phyloP scores from a whole-genome alignment of 1,284 basidiomycete genomes.

The Apiotrichum gracile region DNA sequence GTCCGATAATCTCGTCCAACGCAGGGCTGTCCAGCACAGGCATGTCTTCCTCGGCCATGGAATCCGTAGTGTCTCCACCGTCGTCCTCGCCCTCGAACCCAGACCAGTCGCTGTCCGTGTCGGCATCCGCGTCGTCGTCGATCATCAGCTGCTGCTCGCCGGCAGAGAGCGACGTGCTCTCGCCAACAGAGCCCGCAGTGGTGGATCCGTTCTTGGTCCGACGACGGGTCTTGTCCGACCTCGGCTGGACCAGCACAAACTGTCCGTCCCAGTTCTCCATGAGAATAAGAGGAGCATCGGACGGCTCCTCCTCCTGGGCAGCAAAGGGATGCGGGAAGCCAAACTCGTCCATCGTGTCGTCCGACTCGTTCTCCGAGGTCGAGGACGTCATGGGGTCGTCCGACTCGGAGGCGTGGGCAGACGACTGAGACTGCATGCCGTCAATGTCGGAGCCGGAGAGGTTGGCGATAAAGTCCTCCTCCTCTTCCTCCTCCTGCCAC shows the following conservation, averaged over 20 bases:
- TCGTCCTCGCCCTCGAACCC: constrained; percentile 31
- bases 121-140: constrained; percentile 37
- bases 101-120: constrained; percentile 29
- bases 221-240: constrained; percentile 22
- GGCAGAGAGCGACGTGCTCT: constrained; percentile 26
- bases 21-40: constrained; percentile 42
- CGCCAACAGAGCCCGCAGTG: constrained; percentile 33
- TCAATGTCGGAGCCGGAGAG: constrained; percentile 42
- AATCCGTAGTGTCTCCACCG: constrained; percentile 43
- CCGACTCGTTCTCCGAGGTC: constrained; percentile 25
- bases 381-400: constrained; percentile 30
- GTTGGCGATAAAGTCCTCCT: constrained; percentile 34
- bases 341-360: constrained; percentile 41
- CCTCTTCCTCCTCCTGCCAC: constrained; percentile 32
- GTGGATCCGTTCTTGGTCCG: constrained; percentile 17
- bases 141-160: constrained; percentile 35
- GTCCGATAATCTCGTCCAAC: constrained; percentile 35
- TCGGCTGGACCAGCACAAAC: constrained; percentile 41
- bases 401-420: constrained; percentile 28
- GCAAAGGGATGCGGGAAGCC: constrained; percentile 32
- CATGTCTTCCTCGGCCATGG: constrained; percentile 47
- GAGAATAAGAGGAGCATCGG: constrained; percentile 31
- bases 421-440: constrained; percentile 36
- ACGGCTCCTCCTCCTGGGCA: constrained; percentile 3
- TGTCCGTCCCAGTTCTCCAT: constrained; percentile 47